Evolutionary conservation across 176 grass and related monocot genomes (phyloP).

Genomic region (Eragrostis nindensis): DNA sequence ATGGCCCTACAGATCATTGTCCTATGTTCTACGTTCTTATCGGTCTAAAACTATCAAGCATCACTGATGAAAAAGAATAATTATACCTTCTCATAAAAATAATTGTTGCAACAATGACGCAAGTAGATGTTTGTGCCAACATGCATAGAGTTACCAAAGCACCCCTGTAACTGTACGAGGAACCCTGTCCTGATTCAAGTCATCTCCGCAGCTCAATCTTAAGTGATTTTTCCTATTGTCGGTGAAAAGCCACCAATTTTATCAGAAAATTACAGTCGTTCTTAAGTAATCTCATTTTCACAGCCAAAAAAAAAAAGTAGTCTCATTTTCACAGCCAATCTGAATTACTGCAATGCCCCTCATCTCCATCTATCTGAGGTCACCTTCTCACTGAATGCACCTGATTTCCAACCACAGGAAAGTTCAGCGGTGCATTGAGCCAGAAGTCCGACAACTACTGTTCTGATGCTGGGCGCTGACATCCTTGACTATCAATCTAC

Average conservation of each 20-base stretch:
- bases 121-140: not conserved
- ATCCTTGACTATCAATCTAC: too few relatives aligned
- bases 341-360: not conserved
- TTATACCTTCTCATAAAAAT: not conserved
- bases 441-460: not conserved
- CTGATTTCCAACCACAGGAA: not conserved
- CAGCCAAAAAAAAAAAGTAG: too few relatives aligned
- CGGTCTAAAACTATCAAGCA: not conserved
- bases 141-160: not conserved
- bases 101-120: not conserved
- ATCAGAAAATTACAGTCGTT: not conserved
- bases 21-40: not conserved
- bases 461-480: too few relatives aligned
- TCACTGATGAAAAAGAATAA: not conserved
- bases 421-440: not conserved
- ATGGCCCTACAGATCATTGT: not conserved
- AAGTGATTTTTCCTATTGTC: not conserved
- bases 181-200: not conserved
- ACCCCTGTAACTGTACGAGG: not conserved
- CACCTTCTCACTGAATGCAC: not conserved
- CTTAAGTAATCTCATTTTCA: not conserved
- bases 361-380: not conserved
- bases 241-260: not conserved
- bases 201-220: not conserved
- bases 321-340: too few relatives aligned